These are phyloP conservation scores for Aureobasidium sp. DNA, from an alignment of 2,329 filamentous ascomycete species.

Conservation along the genomic window DNA sequence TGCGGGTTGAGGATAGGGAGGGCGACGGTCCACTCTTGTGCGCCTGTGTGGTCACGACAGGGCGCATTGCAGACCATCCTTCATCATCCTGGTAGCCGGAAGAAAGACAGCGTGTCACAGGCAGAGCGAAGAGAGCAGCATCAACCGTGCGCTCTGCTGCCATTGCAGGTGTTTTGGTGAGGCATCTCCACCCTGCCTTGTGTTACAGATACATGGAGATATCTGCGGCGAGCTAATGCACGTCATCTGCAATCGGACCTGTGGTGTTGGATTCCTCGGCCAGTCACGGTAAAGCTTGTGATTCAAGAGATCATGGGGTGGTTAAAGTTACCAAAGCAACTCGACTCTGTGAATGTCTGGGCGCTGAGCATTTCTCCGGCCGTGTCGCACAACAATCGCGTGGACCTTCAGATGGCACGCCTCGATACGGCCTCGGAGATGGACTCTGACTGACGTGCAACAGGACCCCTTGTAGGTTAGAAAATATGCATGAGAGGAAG, in stretches of 20 bases:
- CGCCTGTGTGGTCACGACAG: slow-evolving; percentile 4
- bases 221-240: slow-evolving; percentile 11
- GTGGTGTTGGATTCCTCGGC: slow-evolving; percentile 2
- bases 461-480: not conserved
- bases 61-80: not conserved
- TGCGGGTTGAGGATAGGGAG: not conserved
- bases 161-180: not conserved
- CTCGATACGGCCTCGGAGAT: not conserved
- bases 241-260: slow-evolving; percentile 8
- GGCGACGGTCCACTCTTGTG: not conserved
- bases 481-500: not conserved
- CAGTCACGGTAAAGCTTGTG: not conserved
- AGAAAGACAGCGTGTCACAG: slow-evolving; percentile 7
- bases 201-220: slow-evolving; percentile 10
- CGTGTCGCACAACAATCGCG: not conserved
- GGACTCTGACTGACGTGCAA: not conserved
- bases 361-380: slow-evolving; percentile 10
- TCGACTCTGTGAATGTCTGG: not conserved
- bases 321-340: slow-evolving; percentile 1
- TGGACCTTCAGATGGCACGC: not conserved
- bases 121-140: not conserved
- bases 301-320: slow-evolving; percentile 11
- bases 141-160: slow-evolving; percentile 3
- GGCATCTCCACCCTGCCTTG: slow-evolving; percentile 10
- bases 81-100: slow-evolving; percentile 12